Evolutionary conservation across 768 basidiomycete species (phyloP), one percentile per base, ranked within the genome.

Genomic region (Auriscalpium orientale): DNA sequence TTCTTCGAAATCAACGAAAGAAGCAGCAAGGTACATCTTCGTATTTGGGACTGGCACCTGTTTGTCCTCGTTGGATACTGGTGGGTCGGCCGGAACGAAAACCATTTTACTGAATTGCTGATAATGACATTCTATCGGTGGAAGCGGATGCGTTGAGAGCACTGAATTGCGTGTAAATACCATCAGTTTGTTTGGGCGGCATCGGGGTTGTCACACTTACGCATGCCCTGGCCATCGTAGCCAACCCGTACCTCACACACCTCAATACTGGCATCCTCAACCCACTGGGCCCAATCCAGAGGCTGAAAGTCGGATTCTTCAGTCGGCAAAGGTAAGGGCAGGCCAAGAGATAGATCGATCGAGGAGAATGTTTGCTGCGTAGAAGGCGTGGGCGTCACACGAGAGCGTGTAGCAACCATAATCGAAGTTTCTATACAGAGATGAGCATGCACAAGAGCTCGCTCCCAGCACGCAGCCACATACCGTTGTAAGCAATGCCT

Each of bases 271-370:
- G 51, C 37, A 21, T 48, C 61, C 18, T 57, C 56, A 15, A 53
- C 61, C 61, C 61, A 62, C 21, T 57, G 46, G 40, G 57, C 59
- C 61, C 61, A 62, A 45, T 61, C 61, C 22, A 40, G 36, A 13
- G 59, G 46, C 37, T 28, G 28, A 28, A 28, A 28, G 4, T 28
- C 28, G 28, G 28, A 28, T 4, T 28, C 28, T 28, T 28, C 28
- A 28, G 28, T 28, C 28, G 28, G 28, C 38, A 60, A 10, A 28
- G 56, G 55, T 11, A 56, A 43, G 28, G 33, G 22, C 28, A 28
- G 4, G 28, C 28, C 28, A 46, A 56, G 51, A 21, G 55, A 53
- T 35, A 59, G 44, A 13, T 53, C 56, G 37, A 59, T 54, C 4
- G 58, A 18, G 15, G 54, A 40, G 10, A 46, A 37, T 13, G 59